Conservation (phyloP, 1,284 basidiomycete species). For the Boletus smithii region DNA sequence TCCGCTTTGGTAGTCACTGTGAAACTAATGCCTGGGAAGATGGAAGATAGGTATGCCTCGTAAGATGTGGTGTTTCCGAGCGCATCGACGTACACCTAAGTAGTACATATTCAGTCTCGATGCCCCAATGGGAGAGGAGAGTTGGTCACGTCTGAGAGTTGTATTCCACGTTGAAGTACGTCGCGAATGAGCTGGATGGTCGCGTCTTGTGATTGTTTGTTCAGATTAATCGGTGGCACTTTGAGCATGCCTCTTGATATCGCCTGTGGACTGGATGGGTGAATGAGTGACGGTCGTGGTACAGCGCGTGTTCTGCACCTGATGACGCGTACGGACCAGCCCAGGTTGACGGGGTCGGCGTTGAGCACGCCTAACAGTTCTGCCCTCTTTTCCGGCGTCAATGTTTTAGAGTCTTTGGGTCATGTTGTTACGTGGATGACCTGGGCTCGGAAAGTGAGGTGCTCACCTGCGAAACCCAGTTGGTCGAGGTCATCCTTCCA, state of each 20-base stretch:
- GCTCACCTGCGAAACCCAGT: constrained; percentile 85
- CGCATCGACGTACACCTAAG: constrained; percentile 91
- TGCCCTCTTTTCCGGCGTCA: constrained; percentile 73
- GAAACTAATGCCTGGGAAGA: constrained; percentile 83
- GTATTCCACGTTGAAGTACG: constrained; percentile 76
- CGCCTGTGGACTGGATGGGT: constrained; percentile 70
- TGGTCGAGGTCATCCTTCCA: constrained; percentile 74
- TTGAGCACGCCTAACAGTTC: constrained; percentile 58
- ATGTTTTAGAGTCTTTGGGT: constrained; percentile 81
- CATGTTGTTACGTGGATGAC: not conserved
- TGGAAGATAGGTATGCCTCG: constrained; percentile 70
- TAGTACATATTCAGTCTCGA: not conserved
- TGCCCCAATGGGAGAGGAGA: not conserved
- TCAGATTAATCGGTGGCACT: constrained; percentile 82
- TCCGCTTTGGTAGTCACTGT: constrained; percentile 94
- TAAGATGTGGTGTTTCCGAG: constrained; percentile 87
- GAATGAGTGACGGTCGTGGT: constrained; percentile 6
- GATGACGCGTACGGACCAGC: constrained; percentile 82
- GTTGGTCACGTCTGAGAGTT: constrained; percentile 68
- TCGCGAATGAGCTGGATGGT: constrained; percentile 86
- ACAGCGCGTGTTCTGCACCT: constrained; percentile 41
- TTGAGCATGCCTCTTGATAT: constrained; percentile 92
- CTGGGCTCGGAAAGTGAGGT: not conserved
- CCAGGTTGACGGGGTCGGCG: constrained; percentile 65
- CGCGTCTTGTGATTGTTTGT: constrained; percentile 89